These are phyloP conservation scores for Harrya chromipes DNA, from an alignment of 768 basidiomycete genomes.

Conservation along the genomic window DNA sequence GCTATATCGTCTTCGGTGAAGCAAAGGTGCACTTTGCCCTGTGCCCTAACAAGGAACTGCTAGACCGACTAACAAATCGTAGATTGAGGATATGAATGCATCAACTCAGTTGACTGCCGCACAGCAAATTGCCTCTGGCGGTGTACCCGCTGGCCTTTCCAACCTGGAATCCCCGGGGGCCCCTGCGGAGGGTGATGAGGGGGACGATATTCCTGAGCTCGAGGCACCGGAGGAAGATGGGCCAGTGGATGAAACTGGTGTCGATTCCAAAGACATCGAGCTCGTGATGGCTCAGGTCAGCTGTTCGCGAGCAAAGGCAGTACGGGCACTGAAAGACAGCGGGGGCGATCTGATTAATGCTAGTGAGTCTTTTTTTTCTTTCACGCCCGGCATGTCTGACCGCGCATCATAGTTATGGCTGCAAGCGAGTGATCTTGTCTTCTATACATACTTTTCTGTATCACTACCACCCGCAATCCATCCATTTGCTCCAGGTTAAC, in stretches of 20 bases:
- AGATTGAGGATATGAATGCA: constrained; percentile 88
- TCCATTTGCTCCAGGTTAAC: constrained; percentile 11
- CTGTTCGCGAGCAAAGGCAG: constrained; percentile 90
- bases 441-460: constrained; percentile 33
- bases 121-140: constrained; percentile 67
- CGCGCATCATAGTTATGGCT: constrained; percentile 70
- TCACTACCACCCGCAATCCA: constrained; percentile 26
- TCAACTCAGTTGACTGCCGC: constrained; percentile 74
- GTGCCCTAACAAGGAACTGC: background rate
- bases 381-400: constrained; percentile 10
- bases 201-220: constrained; percentile 80
- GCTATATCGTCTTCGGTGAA: constrained; percentile 99
- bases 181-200: constrained; percentile 55
- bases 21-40: constrained; percentile 59
- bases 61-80: constrained; percentile 1
- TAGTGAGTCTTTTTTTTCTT: constrained; percentile 56
- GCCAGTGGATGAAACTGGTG: constrained; percentile 78
- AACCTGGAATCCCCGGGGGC: constrained; percentile 50
- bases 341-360: constrained; percentile 96
- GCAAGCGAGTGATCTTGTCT: constrained; percentile 71
- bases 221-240: constrained; percentile 82
- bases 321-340: constrained; percentile 84
- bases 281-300: constrained; percentile 87
- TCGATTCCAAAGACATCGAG: constrained; percentile 94
- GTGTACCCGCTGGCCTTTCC: constrained; percentile 39